Percentiles rank a stretch among this genome's conserved stretches.
phyloP scores from a whole-genome alignment of 2,329 filamentous ascomycete species.

The Claviceps monticola region DNA sequence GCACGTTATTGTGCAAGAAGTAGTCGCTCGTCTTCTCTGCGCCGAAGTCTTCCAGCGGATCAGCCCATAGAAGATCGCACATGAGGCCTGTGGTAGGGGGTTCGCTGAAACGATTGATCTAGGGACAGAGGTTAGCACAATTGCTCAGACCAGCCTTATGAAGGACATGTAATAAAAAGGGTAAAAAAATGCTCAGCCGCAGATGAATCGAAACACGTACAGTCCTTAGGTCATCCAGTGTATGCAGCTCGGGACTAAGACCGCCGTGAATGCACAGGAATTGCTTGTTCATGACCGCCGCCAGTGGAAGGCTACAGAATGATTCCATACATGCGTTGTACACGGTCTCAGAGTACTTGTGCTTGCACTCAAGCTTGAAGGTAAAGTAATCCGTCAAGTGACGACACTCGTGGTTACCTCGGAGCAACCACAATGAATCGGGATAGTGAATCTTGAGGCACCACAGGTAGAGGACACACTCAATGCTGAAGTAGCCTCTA shows the following conservation, averaged over 20 bases:
- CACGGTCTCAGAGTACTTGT: constrained; percentile 93
- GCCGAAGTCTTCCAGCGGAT: constrained; percentile 94
- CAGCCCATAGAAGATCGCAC: constrained; percentile 98
- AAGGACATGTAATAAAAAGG: background rate
- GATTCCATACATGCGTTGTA: constrained; percentile 99
- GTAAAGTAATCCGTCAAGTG: constrained; percentile 99
- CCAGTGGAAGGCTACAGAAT: constrained; percentile 85
- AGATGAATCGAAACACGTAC: constrained; percentile 33
- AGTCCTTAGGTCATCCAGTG: constrained; percentile 81
- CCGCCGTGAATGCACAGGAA: constrained; percentile 98
- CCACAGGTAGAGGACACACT: constrained; percentile 98
- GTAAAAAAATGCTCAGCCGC: background rate
- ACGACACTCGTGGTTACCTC: constrained; percentile 96
- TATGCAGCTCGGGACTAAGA: constrained; percentile 88
- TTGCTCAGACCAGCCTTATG: too few species aligned
- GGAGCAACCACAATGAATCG: constrained; percentile 89
- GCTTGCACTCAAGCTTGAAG: constrained; percentile 98
- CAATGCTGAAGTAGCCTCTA: constrained; percentile 96
- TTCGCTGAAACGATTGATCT: constrained; percentile 97
- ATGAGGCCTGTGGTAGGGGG: constrained; percentile 94
- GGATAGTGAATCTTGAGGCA: constrained; percentile 98
- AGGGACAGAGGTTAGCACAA: background rate
- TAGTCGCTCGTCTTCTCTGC: constrained; percentile 98
- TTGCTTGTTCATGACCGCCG: constrained; percentile 99
- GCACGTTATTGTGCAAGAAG: constrained; percentile 95